phyloP scores from a whole-genome alignment of 495 filamentous ascomycete species.

The Aspergillus sparsus region DNA sequence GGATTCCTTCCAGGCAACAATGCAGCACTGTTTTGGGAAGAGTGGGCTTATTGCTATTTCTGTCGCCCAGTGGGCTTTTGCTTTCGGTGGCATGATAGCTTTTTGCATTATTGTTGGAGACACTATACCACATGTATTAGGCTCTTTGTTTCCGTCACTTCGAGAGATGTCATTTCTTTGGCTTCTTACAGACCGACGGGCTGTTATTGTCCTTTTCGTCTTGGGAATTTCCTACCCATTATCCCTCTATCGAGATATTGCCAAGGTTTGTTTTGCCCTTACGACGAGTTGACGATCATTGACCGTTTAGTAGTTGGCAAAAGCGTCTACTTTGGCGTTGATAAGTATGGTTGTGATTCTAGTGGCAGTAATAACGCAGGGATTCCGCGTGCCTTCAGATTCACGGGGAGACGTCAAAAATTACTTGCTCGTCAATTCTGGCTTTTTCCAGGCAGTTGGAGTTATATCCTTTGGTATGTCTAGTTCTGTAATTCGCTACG shows the following conservation, averaged over 20 bases:
- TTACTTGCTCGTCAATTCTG: constrained; percentile 71
- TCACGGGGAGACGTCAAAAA: constrained; percentile 66
- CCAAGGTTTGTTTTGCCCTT: constrained; percentile 63
- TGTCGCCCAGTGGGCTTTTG: constrained; percentile 93
- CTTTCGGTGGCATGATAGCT: constrained; percentile 97
- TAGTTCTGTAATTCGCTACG: background rate
- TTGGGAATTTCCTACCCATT: constrained; percentile 88
- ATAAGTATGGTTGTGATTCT: constrained; percentile 91
- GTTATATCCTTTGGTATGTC: constrained; percentile 91
- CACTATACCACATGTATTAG: constrained; percentile 86
- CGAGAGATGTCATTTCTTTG: constrained; percentile 72
- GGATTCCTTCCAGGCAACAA: constrained; percentile 89
- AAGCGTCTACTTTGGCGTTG: constrained; percentile 88
- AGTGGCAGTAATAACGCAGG: constrained; percentile 84
- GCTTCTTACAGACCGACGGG: constrained; percentile 75
- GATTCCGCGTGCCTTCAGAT: constrained; percentile 67
- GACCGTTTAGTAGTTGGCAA: constrained; percentile 69
- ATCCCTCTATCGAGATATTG: constrained; percentile 92
- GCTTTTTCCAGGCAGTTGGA: constrained; percentile 92
- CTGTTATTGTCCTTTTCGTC: constrained; percentile 82
- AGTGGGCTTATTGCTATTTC: constrained; percentile 86
- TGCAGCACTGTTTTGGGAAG: constrained; percentile 90
- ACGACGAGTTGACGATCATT: constrained; percentile 17
- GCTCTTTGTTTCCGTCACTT: constrained; percentile 77
- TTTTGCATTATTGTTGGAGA: constrained; percentile 98